Evolutionary conservation across 345 rosid genomes (phyloP).

Genomic region (Arabidopsis arenosa): DNA sequence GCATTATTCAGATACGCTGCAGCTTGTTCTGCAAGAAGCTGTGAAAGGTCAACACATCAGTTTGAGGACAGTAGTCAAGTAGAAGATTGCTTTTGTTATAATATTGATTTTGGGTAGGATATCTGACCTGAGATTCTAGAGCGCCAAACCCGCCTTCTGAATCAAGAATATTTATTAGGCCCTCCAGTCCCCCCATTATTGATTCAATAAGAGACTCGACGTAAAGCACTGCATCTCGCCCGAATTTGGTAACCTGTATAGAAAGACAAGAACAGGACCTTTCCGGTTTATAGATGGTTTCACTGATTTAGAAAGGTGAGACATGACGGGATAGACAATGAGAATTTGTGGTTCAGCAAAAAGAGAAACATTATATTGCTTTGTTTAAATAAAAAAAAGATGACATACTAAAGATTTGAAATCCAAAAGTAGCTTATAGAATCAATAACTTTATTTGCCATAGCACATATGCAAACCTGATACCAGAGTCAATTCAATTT

Average conservation of each 20-base stretch:
- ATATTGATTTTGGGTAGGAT: slow-evolving; percentile 8
- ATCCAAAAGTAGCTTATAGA: slow-evolving; percentile 14
- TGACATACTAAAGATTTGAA: background rate
- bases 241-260: slow-evolving; percentile 88
- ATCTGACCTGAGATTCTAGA: slow-evolving; percentile 82
- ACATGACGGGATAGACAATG: background rate
- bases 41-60: slow-evolving; percentile 51
- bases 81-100: slow-evolving; percentile 13
- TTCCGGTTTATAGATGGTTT: slow-evolving; percentile 18
- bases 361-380: slow-evolving; percentile 2
- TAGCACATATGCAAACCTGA: slow-evolving; percentile 15
- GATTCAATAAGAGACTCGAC: slow-evolving; percentile 99
- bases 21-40: slow-evolving; percentile 99
- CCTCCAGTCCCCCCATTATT: slow-evolving; percentile 98
- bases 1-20: slow-evolving; percentile 84
- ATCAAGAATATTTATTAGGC: slow-evolving; percentile 95
- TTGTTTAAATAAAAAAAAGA: background rate
- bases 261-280: slow-evolving; percentile 35
- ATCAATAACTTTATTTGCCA: slow-evolving; percentile 23
- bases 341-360: slow-evolving; percentile 20
- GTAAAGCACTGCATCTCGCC: slow-evolving; percentile 93
- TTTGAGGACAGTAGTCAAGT: slow-evolving; percentile 27
- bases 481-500: background rate
- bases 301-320: background rate
- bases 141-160: slow-evolving; percentile 99